Conservation (phyloP, 116 monocot genomes). For the Thalassia testudinum region DNA sequence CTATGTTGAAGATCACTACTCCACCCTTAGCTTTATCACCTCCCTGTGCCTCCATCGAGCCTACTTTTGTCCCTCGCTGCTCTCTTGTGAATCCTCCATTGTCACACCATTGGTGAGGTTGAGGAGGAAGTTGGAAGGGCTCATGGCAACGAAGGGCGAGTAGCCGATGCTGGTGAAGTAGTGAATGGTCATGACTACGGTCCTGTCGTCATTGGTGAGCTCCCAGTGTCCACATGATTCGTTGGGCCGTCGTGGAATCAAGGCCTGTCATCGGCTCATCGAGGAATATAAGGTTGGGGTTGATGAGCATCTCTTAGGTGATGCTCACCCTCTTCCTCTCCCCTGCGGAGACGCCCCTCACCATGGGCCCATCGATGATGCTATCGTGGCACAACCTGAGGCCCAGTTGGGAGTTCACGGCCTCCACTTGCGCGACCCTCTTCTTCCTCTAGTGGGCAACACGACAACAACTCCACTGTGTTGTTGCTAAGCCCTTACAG, state of each 20-base stretch:
- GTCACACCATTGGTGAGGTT: slow-evolving; percentile 21
- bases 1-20: too few relatives aligned
- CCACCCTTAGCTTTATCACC: slow-evolving; percentile 8
- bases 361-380: slow-evolving; percentile 18
- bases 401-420: slow-evolving; percentile 21
- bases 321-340: slow-evolving; percentile 46
- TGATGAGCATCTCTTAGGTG: slow-evolving; percentile 32
- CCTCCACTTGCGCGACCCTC: slow-evolving; percentile 14
- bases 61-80: slow-evolving; percentile 7
- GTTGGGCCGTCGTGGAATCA: slow-evolving; percentile 32
- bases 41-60: slow-evolving; percentile 3
- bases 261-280: slow-evolving; percentile 50
- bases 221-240: slow-evolving; percentile 21
- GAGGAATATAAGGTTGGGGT: slow-evolving; percentile 32
- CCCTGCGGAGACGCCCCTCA: slow-evolving; percentile 32
- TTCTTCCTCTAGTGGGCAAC: too few relatives aligned
- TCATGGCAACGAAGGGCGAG: slow-evolving; percentile 16
- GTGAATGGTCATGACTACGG: slow-evolving; percentile 43
- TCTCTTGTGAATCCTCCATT: not conserved
- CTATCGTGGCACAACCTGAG: slow-evolving; percentile 15
- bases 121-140: slow-evolving; percentile 34
- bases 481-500: too few relatives aligned
- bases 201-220: slow-evolving; percentile 9
- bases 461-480: too few relatives aligned
- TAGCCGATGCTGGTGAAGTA: slow-evolving; percentile 24